Evolutionary conservation across 345 rosid genomes (phyloP), one percentile per base, ranked within the genome.

Genomic region (Brassica carinata): DNA sequence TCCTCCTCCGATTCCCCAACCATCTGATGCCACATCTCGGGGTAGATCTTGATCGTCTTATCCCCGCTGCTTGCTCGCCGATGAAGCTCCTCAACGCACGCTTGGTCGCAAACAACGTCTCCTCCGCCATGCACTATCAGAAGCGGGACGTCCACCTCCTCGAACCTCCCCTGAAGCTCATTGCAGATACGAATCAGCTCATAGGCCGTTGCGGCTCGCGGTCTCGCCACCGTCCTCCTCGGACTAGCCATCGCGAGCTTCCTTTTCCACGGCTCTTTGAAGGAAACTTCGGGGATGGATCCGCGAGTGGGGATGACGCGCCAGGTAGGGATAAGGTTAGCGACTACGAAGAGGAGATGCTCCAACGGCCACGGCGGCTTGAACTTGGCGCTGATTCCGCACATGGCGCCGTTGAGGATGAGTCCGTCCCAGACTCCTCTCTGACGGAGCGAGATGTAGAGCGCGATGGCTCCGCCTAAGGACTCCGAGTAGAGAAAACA

Each of bases 331-430:
- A 93, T 76, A 8, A 90, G 75, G 18, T 86, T 86, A 1, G 98
- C 98, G 15, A 82, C 94, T 6, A 85, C 57, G 86, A 31, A 83
- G 17, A 96, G 86, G 64, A 96, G 67, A 73, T 92, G 89, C 89
- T 96, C 99, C 75, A 93, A 81, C 70, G 99, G 98, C 99, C 98
- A 92, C 38, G 89, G 95, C 34, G 99, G 98, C 79, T 96, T 96
- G 86, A 96, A 83, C 83, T 90, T 96, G 13, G 64, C 85, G 77
- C 97, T 93, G 74, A 96, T 93, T 63, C 98, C 99, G n/a, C 98
- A 96, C 98, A 96, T 96, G 9, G 98, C 99, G 1, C 97, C 98
- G 71, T 88, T 96, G 5, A 96, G 85, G 73, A 96, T 67, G 75
- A 96, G 79, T 10, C 98, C 99, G 58, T 87, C 86, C 99, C 98